phyloP scores from a whole-genome alignment of 106 monocot genomes.

The Dioscorea dumetorum region DNA sequence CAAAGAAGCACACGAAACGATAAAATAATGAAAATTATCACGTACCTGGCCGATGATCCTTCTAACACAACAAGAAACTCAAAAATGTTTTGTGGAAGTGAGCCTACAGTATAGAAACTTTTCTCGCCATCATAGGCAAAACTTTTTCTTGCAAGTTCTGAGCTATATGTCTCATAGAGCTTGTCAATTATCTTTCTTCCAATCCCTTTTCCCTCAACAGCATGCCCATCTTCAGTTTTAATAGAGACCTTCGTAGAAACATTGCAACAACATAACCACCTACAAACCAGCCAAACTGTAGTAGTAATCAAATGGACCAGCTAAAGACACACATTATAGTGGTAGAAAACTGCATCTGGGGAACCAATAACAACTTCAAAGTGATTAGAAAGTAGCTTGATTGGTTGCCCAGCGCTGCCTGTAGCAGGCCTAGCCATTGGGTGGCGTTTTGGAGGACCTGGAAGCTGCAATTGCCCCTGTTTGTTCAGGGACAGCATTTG shows the following conservation, averaged over 20 bases:
- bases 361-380: conserved; percentile 23
- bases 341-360: conserved; percentile 30
- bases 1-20: neutral
- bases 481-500: conserved; percentile 7
- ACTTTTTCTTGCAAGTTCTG: conserved; percentile 60
- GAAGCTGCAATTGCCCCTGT: neutral
- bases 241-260: conserved; percentile 35
- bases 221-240: conserved; percentile 35
- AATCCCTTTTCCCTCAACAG: conserved; percentile 44
- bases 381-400: conserved; percentile 39
- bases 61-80: conserved; percentile 61
- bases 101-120: conserved; percentile 58
- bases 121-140: conserved; percentile 89
- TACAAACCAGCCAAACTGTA: neutral
- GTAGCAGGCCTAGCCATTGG: conserved; percentile 37
- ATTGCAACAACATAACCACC: neutral
- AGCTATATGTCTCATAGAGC: conserved; percentile 44
- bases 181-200: conserved; percentile 62
- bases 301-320: neutral
- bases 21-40: neutral
- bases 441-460: conserved; percentile 17
- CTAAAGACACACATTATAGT: conserved; percentile 38
- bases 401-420: conserved; percentile 24
- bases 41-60: conserved; percentile 47
- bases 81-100: conserved; percentile 51